These are phyloP conservation scores for Bipolaris oryzae DNA, from an alignment of 2,329 filamentous ascomycete species.

Conservation along the genomic window DNA sequence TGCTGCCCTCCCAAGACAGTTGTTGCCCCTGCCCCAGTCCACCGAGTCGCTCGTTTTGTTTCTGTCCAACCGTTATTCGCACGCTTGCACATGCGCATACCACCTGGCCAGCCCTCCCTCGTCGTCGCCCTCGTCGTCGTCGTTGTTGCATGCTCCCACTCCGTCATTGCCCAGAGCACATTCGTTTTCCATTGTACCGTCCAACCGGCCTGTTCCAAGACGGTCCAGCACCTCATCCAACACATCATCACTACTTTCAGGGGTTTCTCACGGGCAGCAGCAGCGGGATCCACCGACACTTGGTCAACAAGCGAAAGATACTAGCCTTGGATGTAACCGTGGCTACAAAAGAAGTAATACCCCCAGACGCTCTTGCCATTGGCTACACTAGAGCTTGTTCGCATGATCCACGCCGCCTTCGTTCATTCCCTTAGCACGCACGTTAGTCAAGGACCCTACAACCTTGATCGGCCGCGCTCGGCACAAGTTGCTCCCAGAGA, in stretches of 20 bases:
- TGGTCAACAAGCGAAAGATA: slow-evolving; percentile 8
- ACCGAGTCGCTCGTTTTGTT: slow-evolving; percentile 19
- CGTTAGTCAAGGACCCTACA: slow-evolving; percentile 35
- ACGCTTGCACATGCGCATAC: slow-evolving; percentile 26
- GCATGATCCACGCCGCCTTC: slow-evolving; percentile 33
- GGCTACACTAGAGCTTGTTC: slow-evolving; percentile 26
- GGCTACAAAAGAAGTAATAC: slow-evolving; percentile 15
- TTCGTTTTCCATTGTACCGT: slow-evolving; percentile 31
- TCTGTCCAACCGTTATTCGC: slow-evolving; percentile 10
- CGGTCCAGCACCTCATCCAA: slow-evolving; percentile 7
- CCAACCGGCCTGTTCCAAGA: slow-evolving; percentile 17
- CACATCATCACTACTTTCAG: slow-evolving; percentile 5
- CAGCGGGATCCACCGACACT: slow-evolving; percentile 5
- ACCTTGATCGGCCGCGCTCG: slow-evolving; percentile 33
- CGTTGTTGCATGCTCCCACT: slow-evolving; percentile 6
- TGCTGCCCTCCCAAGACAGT: slow-evolving; percentile 23
- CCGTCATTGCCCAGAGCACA: slow-evolving; percentile 31
- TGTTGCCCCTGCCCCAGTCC: slow-evolving; percentile 22
- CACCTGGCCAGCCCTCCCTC: slow-evolving; percentile 27
- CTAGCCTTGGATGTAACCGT: slow-evolving; percentile 6
- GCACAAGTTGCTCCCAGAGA: slow-evolving; percentile 38
- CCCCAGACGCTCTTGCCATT: slow-evolving; percentile 21
- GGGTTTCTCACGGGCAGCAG: slow-evolving; percentile 1
- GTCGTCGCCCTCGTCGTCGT: slow-evolving; percentile 20
- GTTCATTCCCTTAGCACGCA: slow-evolving; percentile 32